Evolutionary conservation across 192 early-diverging fungal species (phyloP), one percentile per base, ranked within the genome.

Genomic region (Coemansia javaensis): DNA sequence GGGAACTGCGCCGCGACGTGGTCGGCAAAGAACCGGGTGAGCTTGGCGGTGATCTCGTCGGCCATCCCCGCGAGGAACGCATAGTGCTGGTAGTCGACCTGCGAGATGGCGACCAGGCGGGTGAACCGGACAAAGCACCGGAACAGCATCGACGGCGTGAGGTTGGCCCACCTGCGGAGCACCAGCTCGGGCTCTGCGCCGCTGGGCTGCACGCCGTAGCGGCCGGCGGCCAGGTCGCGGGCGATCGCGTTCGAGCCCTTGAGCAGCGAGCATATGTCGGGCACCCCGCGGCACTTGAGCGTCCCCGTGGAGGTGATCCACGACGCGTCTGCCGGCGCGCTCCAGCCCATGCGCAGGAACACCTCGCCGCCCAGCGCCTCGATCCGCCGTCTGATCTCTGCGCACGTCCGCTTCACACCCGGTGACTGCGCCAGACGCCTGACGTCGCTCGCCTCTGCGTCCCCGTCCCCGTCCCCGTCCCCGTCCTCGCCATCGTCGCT

Each of bases 281-380:
- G 75, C 0, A 83, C 74, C 1, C 64, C 78, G 17, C 68, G 78
- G 75, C 94, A 98, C 50, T 82, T 79, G 7, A 98, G 67, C 0
- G 87, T 85, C 17, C 88, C 81, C 7, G 79, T 84, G n/a, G 81
- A 63, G 5, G 90, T 63, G 35, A 97, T 92, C 91, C 94, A 98
- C 5, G 81, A 69, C 5, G 97, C 93, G 63, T 99, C 97, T 54
- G 85, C 85, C 4, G 96, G 96, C 0, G 91, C 88, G 47, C 84
- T 89, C 97, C 97, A 99, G 59, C 89, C 91, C 42, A 98, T 81
- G 34, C 96, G 94, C 14, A 94, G 93, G 56, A 99, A 93, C 21
- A 90, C 88, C 10, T 71, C 79, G 7, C 89, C 90, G 18, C 84
- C 90, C 27, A 90, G 78, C 21, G 79, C 69, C 1, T 75, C 78